Evolutionary conservation across 2,329 filamentous ascomycete species (phyloP), one percentile per base, ranked within the genome.

Genomic region (Erysiphe neolycopersici): DNA sequence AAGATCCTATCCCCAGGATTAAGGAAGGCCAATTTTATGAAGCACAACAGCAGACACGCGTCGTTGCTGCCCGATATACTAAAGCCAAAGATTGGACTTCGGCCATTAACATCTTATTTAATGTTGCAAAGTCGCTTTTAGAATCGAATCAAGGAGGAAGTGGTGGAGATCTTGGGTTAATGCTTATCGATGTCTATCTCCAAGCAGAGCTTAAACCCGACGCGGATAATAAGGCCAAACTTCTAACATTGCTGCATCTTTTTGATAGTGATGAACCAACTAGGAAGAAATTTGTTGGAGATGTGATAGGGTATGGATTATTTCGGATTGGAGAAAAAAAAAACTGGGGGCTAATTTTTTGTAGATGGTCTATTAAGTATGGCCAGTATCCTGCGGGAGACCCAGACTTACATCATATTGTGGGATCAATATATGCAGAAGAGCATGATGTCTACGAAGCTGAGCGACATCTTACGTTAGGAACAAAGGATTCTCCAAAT

Each of bases 1-100:
- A 32, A 1, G 33, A 14, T n/a, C 11, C 32, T 47, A 31, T 46
- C 38, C 31, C 19, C 53, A 81, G 83, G 61, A 93, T 93, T 61
- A 68, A 73, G 51, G 83, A 91, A 61, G 87, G 85, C 55, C 78
- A 89, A 59, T 94, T 74, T 68, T 98, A 98, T 65, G 89, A 98
- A 69, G 89, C 89, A 46, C 87, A 95, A 63, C 89, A 98, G 62
- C 89, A 98, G 65, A 82, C 93, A 51, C 83, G 89, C 49, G 85
- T 94, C 44, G 87, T 94, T 52, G 85, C 85, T 47, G 79, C 83
- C 35, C 84, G 91, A 46, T 92, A 98, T 64, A 75, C 87, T 59
- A 95, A 95, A 64, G 69, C 78, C 38, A 65, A 71, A 48, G 87
- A 87, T 68, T 94, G 80, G 70, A 60, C 68, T 51, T 78, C 83